These are phyloP conservation scores for Corymbia calophylla DNA, from an alignment of 441 rosid genomes.

Conservation along the genomic window DNA sequence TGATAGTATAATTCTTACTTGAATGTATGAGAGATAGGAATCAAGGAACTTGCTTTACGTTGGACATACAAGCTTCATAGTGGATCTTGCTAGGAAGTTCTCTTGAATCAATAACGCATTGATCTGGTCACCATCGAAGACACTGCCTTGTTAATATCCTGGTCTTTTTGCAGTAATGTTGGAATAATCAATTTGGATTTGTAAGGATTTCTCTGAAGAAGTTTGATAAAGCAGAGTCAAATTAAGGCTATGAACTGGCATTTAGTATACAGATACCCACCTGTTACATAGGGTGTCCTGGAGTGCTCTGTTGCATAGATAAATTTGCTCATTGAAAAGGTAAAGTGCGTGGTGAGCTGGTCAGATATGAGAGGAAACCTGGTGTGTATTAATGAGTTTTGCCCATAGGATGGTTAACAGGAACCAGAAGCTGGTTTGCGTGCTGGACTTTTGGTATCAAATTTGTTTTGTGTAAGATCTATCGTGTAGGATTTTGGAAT, in stretches of 20 bases:
- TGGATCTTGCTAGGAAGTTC: neutral
- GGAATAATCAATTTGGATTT: neutral
- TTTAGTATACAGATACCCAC: neutral
- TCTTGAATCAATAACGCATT: neutral
- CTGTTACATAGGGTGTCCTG: neutral
- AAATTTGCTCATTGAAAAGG: neutral
- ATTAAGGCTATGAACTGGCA: neutral
- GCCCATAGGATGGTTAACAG: neutral
- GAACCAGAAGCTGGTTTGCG: neutral
- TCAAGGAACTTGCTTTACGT: neutral
- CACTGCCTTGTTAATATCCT: neutral
- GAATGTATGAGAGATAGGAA: neutral
- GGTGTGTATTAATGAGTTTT: neutral
- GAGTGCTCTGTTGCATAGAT: neutral
- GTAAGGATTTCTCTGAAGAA: neutral
- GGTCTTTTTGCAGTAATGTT: neutral
- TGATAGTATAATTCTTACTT: neutral
- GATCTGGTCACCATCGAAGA: neutral
- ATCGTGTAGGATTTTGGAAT: neutral
- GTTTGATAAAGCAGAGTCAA: neutral
- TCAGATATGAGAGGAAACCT: neutral
- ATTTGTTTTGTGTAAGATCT: neutral
- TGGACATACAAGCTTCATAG: neutral
- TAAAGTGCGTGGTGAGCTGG: neutral
- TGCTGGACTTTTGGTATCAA: neutral